Conservation (phyloP, 208 protist genomes). For the Leishmania lainsoni region DNA sequence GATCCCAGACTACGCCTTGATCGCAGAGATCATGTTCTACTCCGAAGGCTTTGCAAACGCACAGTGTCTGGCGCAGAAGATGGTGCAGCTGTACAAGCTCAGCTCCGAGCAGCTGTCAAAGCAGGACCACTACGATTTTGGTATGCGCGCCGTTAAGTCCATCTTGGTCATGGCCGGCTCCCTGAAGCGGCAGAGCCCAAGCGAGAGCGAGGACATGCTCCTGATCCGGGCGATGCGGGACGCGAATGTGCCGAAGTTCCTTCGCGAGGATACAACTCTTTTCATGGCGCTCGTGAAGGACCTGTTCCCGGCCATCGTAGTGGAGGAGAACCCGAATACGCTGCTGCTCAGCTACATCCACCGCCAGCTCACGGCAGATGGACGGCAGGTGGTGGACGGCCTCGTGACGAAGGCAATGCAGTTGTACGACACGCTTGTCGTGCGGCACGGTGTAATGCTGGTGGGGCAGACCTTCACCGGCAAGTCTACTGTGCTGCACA, state of each 20-base stretch:
- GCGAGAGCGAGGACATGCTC: slow-evolving; percentile 94
- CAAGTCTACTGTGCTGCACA: slow-evolving; percentile 91
- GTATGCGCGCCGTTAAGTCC: slow-evolving; percentile 96
- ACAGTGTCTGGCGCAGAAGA: slow-evolving; percentile 94
- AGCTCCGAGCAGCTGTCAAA: slow-evolving; percentile 96
- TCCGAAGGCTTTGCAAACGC: slow-evolving; percentile 97
- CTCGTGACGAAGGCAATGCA: slow-evolving; percentile 92
- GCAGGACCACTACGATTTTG: slow-evolving; percentile 97
- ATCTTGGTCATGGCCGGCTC: slow-evolving; percentile 95
- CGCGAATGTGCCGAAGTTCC: slow-evolving; percentile 95
- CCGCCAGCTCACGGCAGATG: slow-evolving; percentile 64
- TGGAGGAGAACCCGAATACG: slow-evolving; percentile 82
- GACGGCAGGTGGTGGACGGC: slow-evolving; percentile 81
- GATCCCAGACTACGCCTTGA: slow-evolving; percentile 97
- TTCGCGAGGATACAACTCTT: slow-evolving; percentile 93
- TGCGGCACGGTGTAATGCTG: slow-evolving; percentile 95
- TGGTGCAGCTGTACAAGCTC: slow-evolving; percentile 97
- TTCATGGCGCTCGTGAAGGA: slow-evolving; percentile 95
- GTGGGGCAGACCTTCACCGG: slow-evolving; percentile 96
- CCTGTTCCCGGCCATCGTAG: slow-evolving; percentile 90
- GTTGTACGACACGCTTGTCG: slow-evolving; percentile 93
- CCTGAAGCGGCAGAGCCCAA: slow-evolving; percentile 88
- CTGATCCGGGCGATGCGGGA: slow-evolving; percentile 95
- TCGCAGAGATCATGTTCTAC: slow-evolving; percentile 98
- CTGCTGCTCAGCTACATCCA: slow-evolving; percentile 82